Conservation (phyloP, 257 asterid genomes). For the Catharanthus roseus region DNA sequence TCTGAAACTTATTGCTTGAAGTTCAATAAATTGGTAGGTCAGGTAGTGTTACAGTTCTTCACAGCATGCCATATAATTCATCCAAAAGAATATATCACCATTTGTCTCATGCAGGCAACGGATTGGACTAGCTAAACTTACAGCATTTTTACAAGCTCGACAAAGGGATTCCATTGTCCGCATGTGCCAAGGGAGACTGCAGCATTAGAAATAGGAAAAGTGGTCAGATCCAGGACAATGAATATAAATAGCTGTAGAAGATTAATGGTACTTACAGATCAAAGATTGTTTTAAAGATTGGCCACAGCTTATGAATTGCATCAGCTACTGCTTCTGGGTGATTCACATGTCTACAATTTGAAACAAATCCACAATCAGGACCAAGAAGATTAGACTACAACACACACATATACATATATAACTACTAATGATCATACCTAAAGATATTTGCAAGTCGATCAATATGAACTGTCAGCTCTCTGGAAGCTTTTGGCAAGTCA, state of each 20-base stretch:
- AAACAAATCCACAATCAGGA: constrained; percentile 21
- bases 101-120: neutral
- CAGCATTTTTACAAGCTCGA: constrained; percentile 98
- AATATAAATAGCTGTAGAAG: constrained; percentile 5
- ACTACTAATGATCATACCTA: constrained; percentile 44
- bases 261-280: constrained; percentile 59
- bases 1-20: neutral
- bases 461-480: constrained; percentile 91
- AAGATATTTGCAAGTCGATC: constrained; percentile 90
- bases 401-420: neutral
- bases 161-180: constrained; percentile 99
- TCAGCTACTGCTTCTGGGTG: constrained; percentile 99
- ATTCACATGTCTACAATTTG: constrained; percentile 65
- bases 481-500: constrained; percentile 83
- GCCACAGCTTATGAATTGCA: constrained; percentile 95
- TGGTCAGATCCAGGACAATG: neutral
- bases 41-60: neutral
- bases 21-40: neutral
- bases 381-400: constrained; percentile 8
- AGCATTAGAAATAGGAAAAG: constrained; percentile 6
- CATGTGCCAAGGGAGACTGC: constrained; percentile 97
- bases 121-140: constrained; percentile 36
- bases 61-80: neutral
- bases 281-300: constrained; percentile 89
- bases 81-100: neutral